These are phyloP conservation scores for Sisymbrium altissimum DNA, from an alignment of 345 rosid species.

Conservation along the genomic window DNA sequence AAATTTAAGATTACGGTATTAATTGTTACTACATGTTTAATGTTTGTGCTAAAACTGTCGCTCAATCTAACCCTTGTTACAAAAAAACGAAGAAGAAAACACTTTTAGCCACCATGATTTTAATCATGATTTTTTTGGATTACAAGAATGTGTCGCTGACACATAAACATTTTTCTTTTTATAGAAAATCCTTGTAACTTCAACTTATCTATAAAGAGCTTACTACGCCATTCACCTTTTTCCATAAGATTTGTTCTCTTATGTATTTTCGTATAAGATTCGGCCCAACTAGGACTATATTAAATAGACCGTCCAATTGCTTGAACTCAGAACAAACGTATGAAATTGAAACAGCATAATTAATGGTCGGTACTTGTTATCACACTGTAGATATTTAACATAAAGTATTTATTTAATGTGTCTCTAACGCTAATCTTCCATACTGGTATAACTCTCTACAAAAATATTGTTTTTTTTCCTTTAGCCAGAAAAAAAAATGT, in stretches of 20 bases:
- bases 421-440: too few relatives aligned
- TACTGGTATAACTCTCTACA: too few relatives aligned
- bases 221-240: background rate
- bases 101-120: background rate
- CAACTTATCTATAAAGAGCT: background rate
- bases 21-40: background rate
- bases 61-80: too few relatives aligned
- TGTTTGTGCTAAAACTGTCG: background rate
- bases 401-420: too few relatives aligned
- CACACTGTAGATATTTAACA: too few relatives aligned
- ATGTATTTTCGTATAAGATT: background rate
- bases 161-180: background rate
- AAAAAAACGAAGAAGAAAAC: too few relatives aligned
- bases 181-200: background rate
- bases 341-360: background rate
- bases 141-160: background rate
- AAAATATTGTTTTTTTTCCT: too few relatives aligned
- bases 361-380: background rate
- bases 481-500: background rate
- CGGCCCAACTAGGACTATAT: background rate
- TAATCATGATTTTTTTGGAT: background rate
- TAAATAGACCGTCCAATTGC: background rate
- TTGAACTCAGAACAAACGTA: background rate
- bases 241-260: background rate
- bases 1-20: background rate